phyloP scores from a whole-genome alignment of 768 basidiomycete species.

The Psilocybe sp. region DNA sequence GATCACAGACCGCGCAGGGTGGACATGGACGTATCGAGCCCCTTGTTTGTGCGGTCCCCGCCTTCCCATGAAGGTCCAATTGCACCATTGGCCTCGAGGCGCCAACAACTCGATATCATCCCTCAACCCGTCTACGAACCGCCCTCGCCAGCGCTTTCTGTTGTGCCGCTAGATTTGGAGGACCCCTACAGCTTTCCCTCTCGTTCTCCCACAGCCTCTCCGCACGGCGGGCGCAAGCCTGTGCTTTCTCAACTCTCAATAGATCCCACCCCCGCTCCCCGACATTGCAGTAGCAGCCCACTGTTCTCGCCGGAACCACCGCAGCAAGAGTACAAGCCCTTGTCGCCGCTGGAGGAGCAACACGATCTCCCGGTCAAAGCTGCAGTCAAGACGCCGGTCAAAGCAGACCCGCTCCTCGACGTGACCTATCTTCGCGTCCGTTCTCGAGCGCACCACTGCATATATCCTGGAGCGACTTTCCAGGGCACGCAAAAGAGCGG shows the following conservation, averaged over 20 bases:
- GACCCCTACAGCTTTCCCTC: constrained; percentile 7
- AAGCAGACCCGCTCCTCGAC: constrained; percentile 59
- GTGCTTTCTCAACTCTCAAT: background rate
- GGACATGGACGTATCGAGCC: constrained; percentile 15
- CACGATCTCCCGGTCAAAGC: constrained; percentile 1
- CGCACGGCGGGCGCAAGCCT: no score
- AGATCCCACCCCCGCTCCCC: constrained; percentile 9
- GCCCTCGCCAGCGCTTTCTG: background rate
- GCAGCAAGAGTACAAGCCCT: no score
- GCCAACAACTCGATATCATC: constrained; percentile 14
- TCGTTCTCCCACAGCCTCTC: constrained; percentile 5
- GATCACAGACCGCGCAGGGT: constrained; percentile 11
- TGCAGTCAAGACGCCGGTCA: constrained; percentile 3
- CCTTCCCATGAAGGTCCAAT: constrained; percentile 15
- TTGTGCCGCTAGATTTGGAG: background rate
- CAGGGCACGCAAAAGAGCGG: constrained; percentile 93
- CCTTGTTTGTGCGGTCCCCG: constrained; percentile 7
- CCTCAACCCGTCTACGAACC: background rate
- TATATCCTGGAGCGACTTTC: constrained; percentile 88
- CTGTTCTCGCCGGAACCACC: no score
- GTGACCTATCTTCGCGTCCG: constrained; percentile 76
- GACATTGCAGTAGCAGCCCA: constrained; percentile 5
- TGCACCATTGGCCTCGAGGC: constrained; percentile 15
- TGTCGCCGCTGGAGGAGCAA: no score
- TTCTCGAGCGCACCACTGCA: constrained; percentile 69